phyloP scores from a whole-genome alignment of 139 green algal genomes.

The Parachlorella kessleri region DNA sequence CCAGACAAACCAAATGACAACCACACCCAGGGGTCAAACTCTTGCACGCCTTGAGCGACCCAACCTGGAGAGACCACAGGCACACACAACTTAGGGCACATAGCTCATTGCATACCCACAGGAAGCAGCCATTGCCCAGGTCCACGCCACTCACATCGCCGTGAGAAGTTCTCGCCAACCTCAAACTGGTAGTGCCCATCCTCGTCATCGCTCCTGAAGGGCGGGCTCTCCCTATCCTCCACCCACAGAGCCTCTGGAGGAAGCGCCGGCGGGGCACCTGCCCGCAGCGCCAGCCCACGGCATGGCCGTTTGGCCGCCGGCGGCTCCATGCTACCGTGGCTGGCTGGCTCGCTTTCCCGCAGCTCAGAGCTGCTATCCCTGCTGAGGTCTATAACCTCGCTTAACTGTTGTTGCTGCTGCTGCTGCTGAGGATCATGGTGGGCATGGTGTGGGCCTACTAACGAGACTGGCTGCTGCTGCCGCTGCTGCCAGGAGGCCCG shows the following conservation, averaged over 20 bases:
- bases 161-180: slow-evolving; percentile 85
- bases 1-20: too few species aligned
- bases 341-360: too few species aligned
- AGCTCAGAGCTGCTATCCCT: too few species aligned
- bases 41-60: too few species aligned
- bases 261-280: not conserved
- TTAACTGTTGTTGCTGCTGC: not conserved
- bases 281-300: slow-evolving; percentile 2
- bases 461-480: too few species aligned
- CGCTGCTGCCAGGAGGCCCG: too few species aligned
- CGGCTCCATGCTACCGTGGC: too few species aligned
- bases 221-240: not conserved
- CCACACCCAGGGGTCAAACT: too few species aligned
- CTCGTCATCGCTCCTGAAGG: slow-evolving; percentile 36
- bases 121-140: not conserved
- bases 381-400: not conserved
- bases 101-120: too few species aligned
- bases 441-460: not conserved
- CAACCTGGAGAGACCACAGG: too few species aligned
- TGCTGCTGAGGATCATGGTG: not conserved
- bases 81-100: too few species aligned
- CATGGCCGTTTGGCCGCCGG: slow-evolving; percentile 9
- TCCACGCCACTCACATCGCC: slow-evolving; percentile 67
- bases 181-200: slow-evolving; percentile 86
- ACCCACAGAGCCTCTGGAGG: not conserved